Percentiles rank a stretch among this genome's conserved stretches.
phyloP scores from a whole-genome alignment of 495 filamentous ascomycete genomes.

The Aspergillus biplanus region DNA sequence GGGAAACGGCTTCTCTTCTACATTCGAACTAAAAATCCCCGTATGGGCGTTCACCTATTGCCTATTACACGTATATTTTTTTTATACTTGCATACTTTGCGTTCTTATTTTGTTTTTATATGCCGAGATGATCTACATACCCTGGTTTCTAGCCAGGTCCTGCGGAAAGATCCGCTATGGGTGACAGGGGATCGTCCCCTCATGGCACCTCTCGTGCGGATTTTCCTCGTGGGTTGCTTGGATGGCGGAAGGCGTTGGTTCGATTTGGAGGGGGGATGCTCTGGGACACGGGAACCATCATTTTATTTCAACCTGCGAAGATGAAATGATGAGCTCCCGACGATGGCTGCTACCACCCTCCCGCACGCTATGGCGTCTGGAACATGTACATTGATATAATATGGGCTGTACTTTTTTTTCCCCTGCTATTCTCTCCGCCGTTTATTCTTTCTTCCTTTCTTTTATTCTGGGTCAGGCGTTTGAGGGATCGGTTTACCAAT shows the following conservation, averaged over 20 bases:
- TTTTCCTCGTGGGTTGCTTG: background rate
- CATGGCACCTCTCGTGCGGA: background rate
- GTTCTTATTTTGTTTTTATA: slow-evolving; percentile 30
- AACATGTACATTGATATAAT: slow-evolving; percentile 28
- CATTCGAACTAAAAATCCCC: background rate
- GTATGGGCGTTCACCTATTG: slow-evolving; percentile 2
- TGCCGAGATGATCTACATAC: slow-evolving; percentile 34
- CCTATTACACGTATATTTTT: background rate
- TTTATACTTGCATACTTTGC: slow-evolving; percentile 17
- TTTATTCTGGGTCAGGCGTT: slow-evolving; percentile 19
- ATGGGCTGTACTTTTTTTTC: slow-evolving; percentile 10
- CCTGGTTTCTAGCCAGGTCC: slow-evolving; percentile 20
- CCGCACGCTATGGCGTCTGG: slow-evolving; percentile 19
- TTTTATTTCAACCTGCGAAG: background rate
- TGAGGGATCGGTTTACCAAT: background rate
- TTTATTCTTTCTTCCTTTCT: background rate
- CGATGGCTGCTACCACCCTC: background rate
- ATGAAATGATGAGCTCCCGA: background rate
- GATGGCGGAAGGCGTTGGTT: slow-evolving; percentile 13
- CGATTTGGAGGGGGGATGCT: background rate
- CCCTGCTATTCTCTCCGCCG: background rate
- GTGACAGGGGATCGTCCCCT: background rate
- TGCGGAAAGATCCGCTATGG: too few relatives aligned
- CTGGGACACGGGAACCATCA: slow-evolving; percentile 3
- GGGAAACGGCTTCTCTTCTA: background rate